Evolutionary conservation across 768 basidiomycete genomes (phyloP).

Genomic region (Hirschioporus abietinus): DNA sequence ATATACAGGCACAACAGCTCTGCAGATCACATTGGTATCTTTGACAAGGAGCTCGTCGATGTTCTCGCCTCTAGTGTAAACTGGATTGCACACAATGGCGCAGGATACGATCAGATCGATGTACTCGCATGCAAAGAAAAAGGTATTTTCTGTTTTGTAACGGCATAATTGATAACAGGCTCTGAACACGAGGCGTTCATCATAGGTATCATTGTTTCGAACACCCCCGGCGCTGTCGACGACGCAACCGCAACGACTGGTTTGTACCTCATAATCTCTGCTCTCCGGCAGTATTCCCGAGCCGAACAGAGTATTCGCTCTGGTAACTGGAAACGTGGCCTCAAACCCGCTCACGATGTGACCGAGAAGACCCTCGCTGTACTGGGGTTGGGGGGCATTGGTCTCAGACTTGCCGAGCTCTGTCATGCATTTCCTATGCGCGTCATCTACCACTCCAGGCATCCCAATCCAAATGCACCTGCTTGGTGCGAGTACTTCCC

Average conservation of each 20-base stretch:
- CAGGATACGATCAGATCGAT: conserved; percentile 89
- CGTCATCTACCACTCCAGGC: conserved; percentile 73
- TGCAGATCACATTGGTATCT: conserved; percentile 59
- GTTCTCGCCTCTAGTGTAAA: conserved; percentile 63
- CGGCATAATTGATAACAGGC: not conserved
- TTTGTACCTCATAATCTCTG: conserved; percentile 74
- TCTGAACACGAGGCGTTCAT: conserved; percentile 7
- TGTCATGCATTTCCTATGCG: conserved; percentile 85
- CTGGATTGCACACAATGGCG: conserved; percentile 91
- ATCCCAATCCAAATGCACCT: conserved; percentile 51
- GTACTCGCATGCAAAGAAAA: conserved; percentile 64
- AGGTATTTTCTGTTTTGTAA: conserved; percentile 35
- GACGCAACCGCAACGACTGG: conserved; percentile 90
- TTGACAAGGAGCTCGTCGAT: conserved; percentile 73
- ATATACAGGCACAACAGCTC: conserved; percentile 79
- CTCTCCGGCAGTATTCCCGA: conserved; percentile 65
- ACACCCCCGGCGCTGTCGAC: conserved; percentile 87
- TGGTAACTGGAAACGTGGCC: conserved; percentile 37
- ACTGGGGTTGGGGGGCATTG: conserved; percentile 76
- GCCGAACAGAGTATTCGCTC: conserved; percentile 44
- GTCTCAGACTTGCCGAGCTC: conserved; percentile 62
- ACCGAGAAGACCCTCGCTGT: conserved; percentile 67
- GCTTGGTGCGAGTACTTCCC: conserved; percentile 73
- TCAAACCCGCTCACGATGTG: conserved; percentile 53
- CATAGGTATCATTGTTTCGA: conserved; percentile 72